phyloP scores from a whole-genome alignment of 306 rosid genomes.

The Senna tora region DNA sequence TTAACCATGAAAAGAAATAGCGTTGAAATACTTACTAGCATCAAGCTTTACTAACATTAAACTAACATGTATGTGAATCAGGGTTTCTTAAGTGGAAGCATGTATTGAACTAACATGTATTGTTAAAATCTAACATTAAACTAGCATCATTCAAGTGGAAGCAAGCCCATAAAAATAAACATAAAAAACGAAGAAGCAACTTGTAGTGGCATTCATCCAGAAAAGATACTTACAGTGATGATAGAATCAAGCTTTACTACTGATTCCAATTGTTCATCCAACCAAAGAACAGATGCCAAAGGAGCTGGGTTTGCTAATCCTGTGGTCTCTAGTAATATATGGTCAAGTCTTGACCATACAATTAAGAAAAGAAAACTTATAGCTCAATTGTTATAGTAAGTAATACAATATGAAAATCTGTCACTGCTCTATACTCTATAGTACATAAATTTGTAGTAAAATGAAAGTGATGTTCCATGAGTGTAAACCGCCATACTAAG shows the following conservation, averaged over 20 bases:
- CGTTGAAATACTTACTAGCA: background rate
- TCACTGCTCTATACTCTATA: background rate
- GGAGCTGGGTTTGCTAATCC: slow-evolving; percentile 99
- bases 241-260: slow-evolving; percentile 87
- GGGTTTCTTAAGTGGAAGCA: too few relatives aligned
- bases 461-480: slow-evolving; percentile 10
- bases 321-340: slow-evolving; percentile 94
- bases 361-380: background rate
- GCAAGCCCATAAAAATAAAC: background rate
- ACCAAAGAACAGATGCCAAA: slow-evolving; percentile 94
- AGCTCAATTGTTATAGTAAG: slow-evolving; percentile 6
- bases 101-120: too few relatives aligned
- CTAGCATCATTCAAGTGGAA: slow-evolving; percentile 11
- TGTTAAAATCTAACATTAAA: too few relatives aligned
- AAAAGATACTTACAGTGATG: slow-evolving; percentile 67
- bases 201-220: background rate
- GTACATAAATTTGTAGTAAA: background rate
- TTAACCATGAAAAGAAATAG: slow-evolving; percentile 22
- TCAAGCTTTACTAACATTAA: too few relatives aligned
- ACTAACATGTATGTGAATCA: too few relatives aligned
- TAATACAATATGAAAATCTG: background rate
- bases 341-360: slow-evolving; percentile 67
- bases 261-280: slow-evolving; percentile 94
- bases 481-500: background rate
- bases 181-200: slow-evolving; percentile 8